Base-by-base conservation (phyloP, 78 protist genomes). In the Emiliania huxleyi region DNA sequence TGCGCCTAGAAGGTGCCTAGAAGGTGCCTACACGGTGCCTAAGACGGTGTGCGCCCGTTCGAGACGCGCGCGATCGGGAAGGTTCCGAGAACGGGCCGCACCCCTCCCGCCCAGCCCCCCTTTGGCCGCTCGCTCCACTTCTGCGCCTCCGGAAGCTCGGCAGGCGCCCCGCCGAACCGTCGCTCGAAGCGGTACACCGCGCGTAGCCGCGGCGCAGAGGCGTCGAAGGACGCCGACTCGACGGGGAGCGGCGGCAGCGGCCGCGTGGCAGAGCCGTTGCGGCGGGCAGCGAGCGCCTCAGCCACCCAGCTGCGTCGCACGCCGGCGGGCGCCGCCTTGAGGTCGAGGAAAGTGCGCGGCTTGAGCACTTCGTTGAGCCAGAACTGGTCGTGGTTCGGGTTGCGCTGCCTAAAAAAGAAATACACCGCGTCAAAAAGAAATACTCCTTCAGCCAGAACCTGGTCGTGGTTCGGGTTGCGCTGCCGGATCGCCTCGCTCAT, bases 51-150 rank as follows among this genome's bases (percentile, higher is more conserved):
- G n/a, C n/a, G n/a, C 15, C 85, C 85, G 23, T 77, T 77, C 11
- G 85, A 77, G 37, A 77, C 46, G 35, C 23, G 48, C 19, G 85
- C 85, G 85, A 77, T 77, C 46, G 85, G 85, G 85, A 77, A 77
- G 85, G 85, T 77, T 45, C 49, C 85, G 85, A 77, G 44, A 45
- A 33, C 23, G 29, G 75, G 75, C n/a, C 75, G 75, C n/a, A 62
- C 29, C 62, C 62, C 62, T 52, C 62, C 62, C 15, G 62, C 29
- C 62, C 62, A 52, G 62, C 62, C 62, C 8, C 62, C 62, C 62
- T 52, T 52, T 8, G 62, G 62, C 62, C 62, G 62, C 62, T 15
- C 29, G 29, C 15, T 52, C 8, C 8, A 52, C 29, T 52, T 15
- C 8, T 19, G 8, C 29, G 29, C 62, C 62, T 8, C 8, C 81